Percentiles rank a stretch among this genome's conserved stretches.
Conservation (phyloP, 768 basidiomycete genomes). For the Calocera cornea region DNA sequence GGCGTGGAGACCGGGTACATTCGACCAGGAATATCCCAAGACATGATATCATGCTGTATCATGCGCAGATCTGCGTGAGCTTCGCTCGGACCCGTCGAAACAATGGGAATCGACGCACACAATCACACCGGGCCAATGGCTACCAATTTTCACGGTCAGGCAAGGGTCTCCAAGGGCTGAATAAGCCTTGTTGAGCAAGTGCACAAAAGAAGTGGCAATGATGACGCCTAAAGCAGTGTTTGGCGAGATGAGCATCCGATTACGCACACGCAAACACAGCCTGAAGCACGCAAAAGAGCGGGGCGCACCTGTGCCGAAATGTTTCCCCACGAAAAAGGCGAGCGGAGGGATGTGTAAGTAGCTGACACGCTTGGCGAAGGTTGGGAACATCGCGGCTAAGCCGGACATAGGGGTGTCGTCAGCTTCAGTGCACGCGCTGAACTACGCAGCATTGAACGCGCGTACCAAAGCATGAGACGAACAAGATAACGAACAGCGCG, state of each 20-base stretch:
- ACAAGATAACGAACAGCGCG: constrained; percentile 33
- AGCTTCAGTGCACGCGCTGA: background rate
- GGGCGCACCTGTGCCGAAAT: constrained; percentile 57
- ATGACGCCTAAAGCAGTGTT: constrained; percentile 44
- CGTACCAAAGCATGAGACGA: constrained; percentile 50
- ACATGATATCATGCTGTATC: background rate
- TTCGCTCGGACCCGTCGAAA: background rate
- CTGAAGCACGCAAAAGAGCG: background rate
- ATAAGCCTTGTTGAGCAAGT: constrained; percentile 67
- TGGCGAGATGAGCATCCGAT: too few species aligned
- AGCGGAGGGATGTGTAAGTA: constrained; percentile 49
- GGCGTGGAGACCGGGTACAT: constrained; percentile 33
- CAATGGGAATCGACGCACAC: constrained; percentile 40
- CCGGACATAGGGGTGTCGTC: background rate
- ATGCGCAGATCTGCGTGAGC: background rate
- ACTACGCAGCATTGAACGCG: constrained; percentile 14
- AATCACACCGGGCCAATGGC: constrained; percentile 50
- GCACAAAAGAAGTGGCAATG: constrained; percentile 68
- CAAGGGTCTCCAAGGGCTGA: constrained; percentile 37
- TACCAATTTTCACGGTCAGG: constrained; percentile 27
- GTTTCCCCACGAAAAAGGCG: constrained; percentile 73
- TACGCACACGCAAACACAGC: background rate
- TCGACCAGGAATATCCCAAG: constrained; percentile 56
- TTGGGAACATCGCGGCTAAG: constrained; percentile 56
- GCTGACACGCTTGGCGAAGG: constrained; percentile 41